Evolutionary conservation across 345 rosid genomes (phyloP).

Genomic region (Euphorbia tirucalli): DNA sequence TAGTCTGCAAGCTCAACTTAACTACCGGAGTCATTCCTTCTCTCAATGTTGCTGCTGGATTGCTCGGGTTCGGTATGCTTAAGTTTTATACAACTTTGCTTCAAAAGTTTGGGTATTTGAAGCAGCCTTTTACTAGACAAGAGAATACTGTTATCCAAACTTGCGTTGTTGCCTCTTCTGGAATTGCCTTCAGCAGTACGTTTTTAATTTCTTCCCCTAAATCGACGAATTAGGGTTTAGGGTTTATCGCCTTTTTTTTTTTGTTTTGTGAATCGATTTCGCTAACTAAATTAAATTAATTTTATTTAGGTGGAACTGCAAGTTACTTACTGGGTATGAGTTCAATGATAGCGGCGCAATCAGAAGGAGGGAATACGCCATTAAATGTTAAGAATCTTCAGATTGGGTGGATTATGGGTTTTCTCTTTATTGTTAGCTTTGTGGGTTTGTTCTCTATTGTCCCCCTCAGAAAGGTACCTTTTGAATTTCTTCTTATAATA

Average conservation of each 20-base stretch:
- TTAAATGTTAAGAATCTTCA: constrained; percentile 56
- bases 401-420: constrained; percentile 73
- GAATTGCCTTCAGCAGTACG: constrained; percentile 94
- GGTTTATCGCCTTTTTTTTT: no score
- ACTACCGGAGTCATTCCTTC: constrained; percentile 72
- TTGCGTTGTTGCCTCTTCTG: constrained; percentile 86
- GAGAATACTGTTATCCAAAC: constrained; percentile 89
- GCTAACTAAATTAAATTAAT: no score
- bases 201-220: neutral
- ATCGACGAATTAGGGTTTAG: neutral
- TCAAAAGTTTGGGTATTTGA: constrained; percentile 44
- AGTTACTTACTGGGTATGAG: constrained; percentile 81
- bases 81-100: constrained; percentile 46
- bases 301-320: constrained; percentile 66
- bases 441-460: constrained; percentile 84
- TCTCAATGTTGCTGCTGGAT: constrained; percentile 61
- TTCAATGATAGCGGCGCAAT: constrained; percentile 46
- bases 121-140: constrained; percentile 80
- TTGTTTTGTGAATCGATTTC: no score
- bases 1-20: constrained; percentile 66
- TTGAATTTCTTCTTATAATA: no score
- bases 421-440: constrained; percentile 79
- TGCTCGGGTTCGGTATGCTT: constrained; percentile 52
- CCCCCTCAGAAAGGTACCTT: constrained; percentile 64
- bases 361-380: constrained; percentile 50